A percentile compares a stretch with the other conserved stretches of the same genome.
These are phyloP conservation scores for Schoenoplectus tabernaemontani DNA, from an alignment of 202 grass and related monocot genomes.

Conservation along the genomic window DNA sequence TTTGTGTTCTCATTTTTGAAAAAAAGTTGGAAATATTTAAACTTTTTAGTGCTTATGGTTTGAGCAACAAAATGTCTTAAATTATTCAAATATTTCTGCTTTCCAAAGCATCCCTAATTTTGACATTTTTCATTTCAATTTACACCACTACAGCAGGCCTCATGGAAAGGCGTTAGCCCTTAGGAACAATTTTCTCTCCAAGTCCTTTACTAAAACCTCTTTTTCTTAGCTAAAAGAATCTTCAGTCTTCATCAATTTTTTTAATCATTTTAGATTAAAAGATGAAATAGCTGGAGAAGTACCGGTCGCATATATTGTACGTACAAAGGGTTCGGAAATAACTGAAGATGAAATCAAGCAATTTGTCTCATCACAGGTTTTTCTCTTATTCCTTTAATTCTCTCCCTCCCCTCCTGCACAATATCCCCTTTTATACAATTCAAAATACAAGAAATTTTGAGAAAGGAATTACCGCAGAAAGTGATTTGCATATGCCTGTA, in stretches of 20 bases:
- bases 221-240: background rate
- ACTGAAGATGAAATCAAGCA: conserved; percentile 67
- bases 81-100: background rate
- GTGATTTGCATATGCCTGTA: background rate
- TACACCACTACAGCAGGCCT: background rate
- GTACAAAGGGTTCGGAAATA: conserved; percentile 33
- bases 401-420: background rate
- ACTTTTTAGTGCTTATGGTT: background rate
- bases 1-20: background rate
- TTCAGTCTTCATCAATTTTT: background rate
- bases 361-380: conserved; percentile 62
- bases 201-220: background rate
- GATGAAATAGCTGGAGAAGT: conserved; percentile 58
- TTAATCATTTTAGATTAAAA: conserved; percentile 42
- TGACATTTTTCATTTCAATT: background rate
- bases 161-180: too few species aligned
- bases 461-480: background rate
- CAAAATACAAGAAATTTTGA: background rate
- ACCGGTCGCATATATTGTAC: conserved; percentile 57
- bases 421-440: background rate
- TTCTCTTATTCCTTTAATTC: background rate
- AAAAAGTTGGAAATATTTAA: background rate
- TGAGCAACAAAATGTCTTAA: background rate
- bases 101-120: background rate
- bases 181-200: background rate